These are phyloP conservation scores for Sporothrix curviconia DNA, from an alignment of 2,329 filamentous ascomycete genomes.

Conservation along the genomic window DNA sequence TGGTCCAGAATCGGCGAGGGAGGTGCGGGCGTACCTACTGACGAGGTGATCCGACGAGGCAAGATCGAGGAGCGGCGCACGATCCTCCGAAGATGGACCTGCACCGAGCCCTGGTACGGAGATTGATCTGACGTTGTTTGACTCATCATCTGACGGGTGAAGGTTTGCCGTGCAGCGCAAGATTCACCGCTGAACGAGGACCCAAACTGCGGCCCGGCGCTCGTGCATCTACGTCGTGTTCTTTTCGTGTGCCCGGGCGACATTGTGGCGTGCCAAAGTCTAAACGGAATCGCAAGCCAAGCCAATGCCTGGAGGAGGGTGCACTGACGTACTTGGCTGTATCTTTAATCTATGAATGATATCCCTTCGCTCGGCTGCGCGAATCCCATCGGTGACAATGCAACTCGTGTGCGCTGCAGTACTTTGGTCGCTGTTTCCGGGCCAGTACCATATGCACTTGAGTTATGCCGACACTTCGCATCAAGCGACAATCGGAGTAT, in stretches of 20 bases:
- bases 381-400: constrained; percentile 66
- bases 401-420: constrained; percentile 69
- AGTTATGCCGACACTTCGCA: constrained; percentile 70
- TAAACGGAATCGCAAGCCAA: too few relatives aligned
- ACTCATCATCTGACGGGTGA: constrained; percentile 89
- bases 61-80: constrained; percentile 14
- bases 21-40: too few relatives aligned
- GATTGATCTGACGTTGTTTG: constrained; percentile 72
- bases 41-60: too few relatives aligned
- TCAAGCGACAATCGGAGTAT: constrained; percentile 81
- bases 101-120: constrained; percentile 65
- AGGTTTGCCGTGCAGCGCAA: constrained; percentile 62
- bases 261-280: constrained; percentile 67
- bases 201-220: constrained; percentile 29
- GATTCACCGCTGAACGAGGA: constrained; percentile 23
- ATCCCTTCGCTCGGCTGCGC: constrained; percentile 46
- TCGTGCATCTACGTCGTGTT: constrained; percentile 75
- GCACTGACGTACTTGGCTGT: constrained; percentile 58
- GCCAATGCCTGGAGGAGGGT: too few relatives aligned
- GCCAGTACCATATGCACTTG: constrained; percentile 97
- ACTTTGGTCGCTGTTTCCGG: constrained; percentile 87
- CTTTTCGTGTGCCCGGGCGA: constrained; percentile 85
- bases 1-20: too few relatives aligned
- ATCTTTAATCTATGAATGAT: too few relatives aligned
- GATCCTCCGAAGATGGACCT: too few relatives aligned